phyloP scores from a whole-genome alignment of 495 filamentous ascomycete genomes.

The Bryoglossum gracile region DNA sequence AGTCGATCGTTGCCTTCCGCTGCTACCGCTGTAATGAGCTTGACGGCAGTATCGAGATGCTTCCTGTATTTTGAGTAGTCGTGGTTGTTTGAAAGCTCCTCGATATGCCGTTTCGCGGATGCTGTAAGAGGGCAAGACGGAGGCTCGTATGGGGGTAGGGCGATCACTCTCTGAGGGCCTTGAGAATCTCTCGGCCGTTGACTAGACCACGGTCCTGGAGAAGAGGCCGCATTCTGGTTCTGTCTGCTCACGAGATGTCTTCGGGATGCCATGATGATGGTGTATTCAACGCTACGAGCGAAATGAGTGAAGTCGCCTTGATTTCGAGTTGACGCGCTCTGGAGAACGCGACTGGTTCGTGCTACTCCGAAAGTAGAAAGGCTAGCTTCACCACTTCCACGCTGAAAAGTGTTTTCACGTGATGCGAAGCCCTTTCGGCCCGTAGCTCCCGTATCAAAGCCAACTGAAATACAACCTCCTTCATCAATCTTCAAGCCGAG shows the following conservation, averaged over 20 bases:
- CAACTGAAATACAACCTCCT: too few relatives aligned
- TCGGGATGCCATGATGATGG: too few relatives aligned
- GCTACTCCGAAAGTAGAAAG: too few relatives aligned
- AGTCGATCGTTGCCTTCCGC: constrained; percentile 48
- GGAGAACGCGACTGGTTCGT: too few relatives aligned
- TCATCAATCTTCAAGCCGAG: too few relatives aligned
- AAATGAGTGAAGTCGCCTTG: too few relatives aligned
- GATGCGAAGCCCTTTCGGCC: too few relatives aligned
- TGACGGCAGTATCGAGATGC: constrained; percentile 32
- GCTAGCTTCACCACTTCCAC: too few relatives aligned
- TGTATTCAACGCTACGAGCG: too few relatives aligned
- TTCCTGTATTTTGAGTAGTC: constrained; percentile 32
- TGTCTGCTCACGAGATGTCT: constrained; percentile 11
- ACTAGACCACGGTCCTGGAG: constrained; percentile 6
- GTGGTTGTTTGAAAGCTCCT: constrained; percentile 26
- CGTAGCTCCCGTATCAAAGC: too few relatives aligned
- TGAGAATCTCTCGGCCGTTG: not conserved
- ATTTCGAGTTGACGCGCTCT: too few relatives aligned
- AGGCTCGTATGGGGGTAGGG: constrained; percentile 52
- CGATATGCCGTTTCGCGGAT: constrained; percentile 26
- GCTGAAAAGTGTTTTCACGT: too few relatives aligned
- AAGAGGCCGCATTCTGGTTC: constrained; percentile 9
- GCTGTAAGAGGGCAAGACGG: constrained; percentile 43
- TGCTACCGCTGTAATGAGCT: constrained; percentile 29
- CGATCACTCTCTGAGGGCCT: constrained; percentile 18